phyloP scores from a whole-genome alignment of 345 rosid genomes.

The Cardamine occulta region DNA sequence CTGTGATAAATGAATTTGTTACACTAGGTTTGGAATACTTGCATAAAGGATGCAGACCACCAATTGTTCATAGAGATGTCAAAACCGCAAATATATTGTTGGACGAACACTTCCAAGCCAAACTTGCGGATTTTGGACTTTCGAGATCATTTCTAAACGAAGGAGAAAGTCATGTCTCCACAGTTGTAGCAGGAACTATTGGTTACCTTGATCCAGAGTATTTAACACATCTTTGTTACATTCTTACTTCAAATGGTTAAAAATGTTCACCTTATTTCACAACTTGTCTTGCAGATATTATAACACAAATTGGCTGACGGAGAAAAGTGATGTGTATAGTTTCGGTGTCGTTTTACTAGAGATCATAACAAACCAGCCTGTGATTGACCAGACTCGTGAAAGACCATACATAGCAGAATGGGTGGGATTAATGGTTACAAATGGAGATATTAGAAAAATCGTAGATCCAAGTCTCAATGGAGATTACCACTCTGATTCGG shows the following conservation, averaged over 20 bases:
- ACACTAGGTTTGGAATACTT: constrained; percentile 47
- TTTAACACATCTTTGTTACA: neutral
- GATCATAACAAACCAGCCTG: constrained; percentile 51
- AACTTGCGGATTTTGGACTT: constrained; percentile 50
- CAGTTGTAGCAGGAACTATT: constrained; percentile 37
- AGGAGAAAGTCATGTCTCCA: constrained; percentile 40
- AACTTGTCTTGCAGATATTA: constrained; percentile 35
- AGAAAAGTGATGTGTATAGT: constrained; percentile 46
- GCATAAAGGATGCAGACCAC: constrained; percentile 50
- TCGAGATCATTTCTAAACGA: constrained; percentile 44
- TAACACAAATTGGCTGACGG: constrained; percentile 41
- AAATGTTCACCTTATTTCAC: neutral
- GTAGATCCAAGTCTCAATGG: constrained; percentile 52
- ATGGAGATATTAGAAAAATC: constrained; percentile 47
- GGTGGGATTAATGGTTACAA: constrained; percentile 40
- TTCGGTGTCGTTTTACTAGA: constrained; percentile 48
- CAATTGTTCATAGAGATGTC: constrained; percentile 51
- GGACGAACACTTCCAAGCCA: constrained; percentile 46
- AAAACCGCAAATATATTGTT: constrained; percentile 50
- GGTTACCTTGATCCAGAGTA: constrained; percentile 45
- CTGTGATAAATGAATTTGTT: neutral
- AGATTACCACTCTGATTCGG: constrained; percentile 45
- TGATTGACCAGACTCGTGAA: constrained; percentile 32
- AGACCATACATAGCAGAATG: constrained; percentile 44
- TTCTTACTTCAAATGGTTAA: neutral